Evolutionary conservation across 73 alveolate species (phyloP), one percentile per base, ranked within the genome.

Genomic region (Durusdinium trenchii): DNA sequence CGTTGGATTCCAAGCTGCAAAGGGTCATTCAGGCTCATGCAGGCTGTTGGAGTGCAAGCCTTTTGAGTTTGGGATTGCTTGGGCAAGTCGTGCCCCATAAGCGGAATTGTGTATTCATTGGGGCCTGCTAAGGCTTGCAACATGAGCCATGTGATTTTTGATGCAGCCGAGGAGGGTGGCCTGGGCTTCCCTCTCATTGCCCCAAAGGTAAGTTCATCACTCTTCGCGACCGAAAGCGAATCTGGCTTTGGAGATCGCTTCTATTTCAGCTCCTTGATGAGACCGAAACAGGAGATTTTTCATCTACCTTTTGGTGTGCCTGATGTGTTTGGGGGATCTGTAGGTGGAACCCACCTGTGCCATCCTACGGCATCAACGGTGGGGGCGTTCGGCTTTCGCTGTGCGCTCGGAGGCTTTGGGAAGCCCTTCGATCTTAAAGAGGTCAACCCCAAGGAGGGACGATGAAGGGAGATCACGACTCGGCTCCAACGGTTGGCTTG

Each of bases 191-290:
- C 87, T 20, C 52, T 93, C 67, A 42, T 91, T 52, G 97, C 97
- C 23, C 97, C 97, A 40, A 76, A 75, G 42, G 40, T 69, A 57
- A n/a, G n/a, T n/a, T n/a, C n/a, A n/a, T n/a, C n/a, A n/a, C 35
- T 50, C 73, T 87, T 64, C 60, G 97, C 97, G 1, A 91, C 97
- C 32, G 89, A 91, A 18, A 46, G 57, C 32, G 50, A 51, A 32
- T 76, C 97, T 30, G 97, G 97, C 43, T 46, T 91, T 6, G 97
- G 97, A 45, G 97, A 91, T 38, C 97, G 97, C 81, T 91, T 93
- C 93, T 93, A 93, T 71, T 71, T 75, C 83, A 93, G 99, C 57
- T 14, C 43, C 75, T 91, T n/a, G 97, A 87, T 14, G 35, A 36
- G n/a, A 0, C 57, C 57, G 45, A 81, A 42, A 46, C 32, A n/a